A percentile compares a stretch with the other conserved stretches of the same genome.
Conservation (phyloP, 495 filamentous ascomycete species). For the Rhypophila decipiens region DNA sequence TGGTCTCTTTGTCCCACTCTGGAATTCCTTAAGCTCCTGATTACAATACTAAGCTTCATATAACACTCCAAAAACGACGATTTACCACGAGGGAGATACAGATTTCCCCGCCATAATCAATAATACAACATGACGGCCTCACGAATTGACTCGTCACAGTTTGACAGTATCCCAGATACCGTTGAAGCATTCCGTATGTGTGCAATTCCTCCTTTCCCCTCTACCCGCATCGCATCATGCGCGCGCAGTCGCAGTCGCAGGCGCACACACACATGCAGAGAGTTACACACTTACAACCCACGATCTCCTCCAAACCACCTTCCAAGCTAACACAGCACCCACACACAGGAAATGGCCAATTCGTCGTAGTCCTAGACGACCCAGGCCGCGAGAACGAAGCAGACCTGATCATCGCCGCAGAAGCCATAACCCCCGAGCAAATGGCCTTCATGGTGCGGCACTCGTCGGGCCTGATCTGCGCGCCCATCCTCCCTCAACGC, state of each 20-base stretch:
- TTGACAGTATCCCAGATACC: conserved; percentile 82
- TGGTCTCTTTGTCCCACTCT: background rate
- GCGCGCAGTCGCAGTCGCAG: too few relatives aligned
- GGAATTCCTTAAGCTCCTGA: too few relatives aligned
- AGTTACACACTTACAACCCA: background rate
- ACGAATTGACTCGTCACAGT: conserved; percentile 42
- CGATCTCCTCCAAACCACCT: background rate
- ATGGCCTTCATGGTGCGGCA: conserved; percentile 94
- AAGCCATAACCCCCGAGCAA: conserved; percentile 77
- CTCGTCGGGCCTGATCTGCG: conserved; percentile 85
- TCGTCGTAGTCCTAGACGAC: conserved; percentile 91
- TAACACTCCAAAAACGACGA: too few relatives aligned
- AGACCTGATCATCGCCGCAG: conserved; percentile 91
- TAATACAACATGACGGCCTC: conserved; percentile 24
- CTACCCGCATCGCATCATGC: background rate
- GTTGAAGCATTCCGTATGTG: conserved; percentile 75
- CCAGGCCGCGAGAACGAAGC: conserved; percentile 93
- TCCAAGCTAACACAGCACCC: conserved; percentile 4
- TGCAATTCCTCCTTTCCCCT: conserved; percentile 5
- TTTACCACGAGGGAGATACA: too few relatives aligned
- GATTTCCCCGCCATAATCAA: background rate
- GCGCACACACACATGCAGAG: too few relatives aligned
- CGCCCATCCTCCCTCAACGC: conserved; percentile 64
- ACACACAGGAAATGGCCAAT: conserved; percentile 69
- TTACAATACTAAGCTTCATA: too few relatives aligned